Conservation (phyloP, 2,329 filamentous ascomycete genomes). For the Cytospora mali region DNA sequence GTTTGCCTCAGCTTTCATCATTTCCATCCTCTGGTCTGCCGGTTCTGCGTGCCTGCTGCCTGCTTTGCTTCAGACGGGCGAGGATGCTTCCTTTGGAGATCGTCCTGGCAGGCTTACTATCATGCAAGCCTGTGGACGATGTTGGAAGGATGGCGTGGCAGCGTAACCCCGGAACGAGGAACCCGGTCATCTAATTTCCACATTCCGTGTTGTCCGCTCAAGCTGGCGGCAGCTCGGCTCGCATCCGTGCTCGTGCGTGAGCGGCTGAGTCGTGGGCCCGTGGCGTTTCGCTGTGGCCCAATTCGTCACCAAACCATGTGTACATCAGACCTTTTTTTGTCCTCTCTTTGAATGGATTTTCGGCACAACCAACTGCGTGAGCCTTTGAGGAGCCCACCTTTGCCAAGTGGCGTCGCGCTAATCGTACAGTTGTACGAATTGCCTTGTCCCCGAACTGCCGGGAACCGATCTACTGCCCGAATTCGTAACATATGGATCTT, state of each 20-base stretch:
- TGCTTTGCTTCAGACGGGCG: too few species aligned
- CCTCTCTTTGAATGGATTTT: background rate
- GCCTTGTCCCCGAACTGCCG: conserved; percentile 19
- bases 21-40: background rate
- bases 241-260: background rate
- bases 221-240: background rate
- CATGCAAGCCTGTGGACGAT: background rate
- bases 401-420: conserved; percentile 11
- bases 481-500: conserved; percentile 12
- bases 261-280: background rate
- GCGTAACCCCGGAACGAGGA: background rate
- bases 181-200: background rate
- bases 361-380: background rate
- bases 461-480: conserved; percentile 20
- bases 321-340: background rate
- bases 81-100: background rate
- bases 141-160: background rate
- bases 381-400: background rate
- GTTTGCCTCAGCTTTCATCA: background rate
- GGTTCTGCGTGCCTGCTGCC: too few species aligned
- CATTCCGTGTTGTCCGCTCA: background rate
- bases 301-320: background rate
- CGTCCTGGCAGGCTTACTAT: background rate
- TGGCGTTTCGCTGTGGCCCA: background rate
- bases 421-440: background rate